Evolutionary conservation across 1,284 basidiomycete species (phyloP).

Genomic region (Pholiota adiposa): DNA sequence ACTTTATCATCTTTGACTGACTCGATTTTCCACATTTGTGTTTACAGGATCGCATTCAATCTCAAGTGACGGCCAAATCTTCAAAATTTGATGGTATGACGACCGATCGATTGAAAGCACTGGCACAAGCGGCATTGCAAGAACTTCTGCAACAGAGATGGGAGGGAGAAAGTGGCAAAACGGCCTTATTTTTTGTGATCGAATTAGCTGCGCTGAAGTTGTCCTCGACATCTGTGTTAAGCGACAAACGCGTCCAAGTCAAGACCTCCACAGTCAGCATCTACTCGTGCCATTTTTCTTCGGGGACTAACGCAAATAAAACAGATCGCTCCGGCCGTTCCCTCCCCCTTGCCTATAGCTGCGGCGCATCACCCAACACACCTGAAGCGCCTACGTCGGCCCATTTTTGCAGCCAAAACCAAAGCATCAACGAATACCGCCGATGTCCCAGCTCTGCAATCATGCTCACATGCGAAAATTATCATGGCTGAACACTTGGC

Average conservation of each 20-base stretch:
- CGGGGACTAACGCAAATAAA: background rate
- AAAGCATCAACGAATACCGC: background rate
- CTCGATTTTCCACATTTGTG: background rate
- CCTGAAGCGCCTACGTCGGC: constrained; percentile 33
- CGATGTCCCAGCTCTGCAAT: background rate
- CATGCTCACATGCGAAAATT: constrained; percentile 22
- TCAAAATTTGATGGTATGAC: constrained; percentile 36
- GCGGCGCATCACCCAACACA: constrained; percentile 52
- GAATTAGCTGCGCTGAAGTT: constrained; percentile 34
- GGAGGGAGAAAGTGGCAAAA: constrained; percentile 31
- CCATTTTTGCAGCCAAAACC: constrained; percentile 24
- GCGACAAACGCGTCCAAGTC: background rate
- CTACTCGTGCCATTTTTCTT: background rate
- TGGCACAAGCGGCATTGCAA: constrained; percentile 37
- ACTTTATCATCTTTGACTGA: too few relatives aligned
- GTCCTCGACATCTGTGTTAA: background rate
- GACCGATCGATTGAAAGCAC: constrained; percentile 38
- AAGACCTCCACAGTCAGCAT: background rate
- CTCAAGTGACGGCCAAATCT: constrained; percentile 10
- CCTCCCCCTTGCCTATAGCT: constrained; percentile 44
- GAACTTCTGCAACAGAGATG: constrained; percentile 36
- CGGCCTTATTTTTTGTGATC: constrained; percentile 37
- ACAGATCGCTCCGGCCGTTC: constrained; percentile 1
- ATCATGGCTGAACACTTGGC: constrained; percentile 25
- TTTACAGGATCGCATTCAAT: constrained; percentile 3